A percentile compares a stretch with the other conserved stretches of the same genome.
These are phyloP conservation scores for Podaxis rugospora DNA, from an alignment of 768 basidiomycete species.

Conservation along the genomic window DNA sequence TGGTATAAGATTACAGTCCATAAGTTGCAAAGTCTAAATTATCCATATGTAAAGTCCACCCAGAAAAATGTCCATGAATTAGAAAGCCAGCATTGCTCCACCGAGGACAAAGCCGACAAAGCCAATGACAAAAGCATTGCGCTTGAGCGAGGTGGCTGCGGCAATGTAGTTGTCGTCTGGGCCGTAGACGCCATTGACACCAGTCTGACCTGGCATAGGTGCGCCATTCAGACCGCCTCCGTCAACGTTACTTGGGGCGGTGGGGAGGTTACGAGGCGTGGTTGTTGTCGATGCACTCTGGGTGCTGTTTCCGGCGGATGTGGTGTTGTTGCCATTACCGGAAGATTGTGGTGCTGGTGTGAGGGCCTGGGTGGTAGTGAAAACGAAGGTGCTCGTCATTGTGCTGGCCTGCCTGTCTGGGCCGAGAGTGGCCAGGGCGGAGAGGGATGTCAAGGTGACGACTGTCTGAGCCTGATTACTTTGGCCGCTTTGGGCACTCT, in stretches of 20 bases:
- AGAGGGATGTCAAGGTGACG: conserved; percentile 35
- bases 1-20: conserved; percentile 4
- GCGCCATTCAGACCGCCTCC: conserved; percentile 55
- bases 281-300: conserved; percentile 34
- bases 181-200: conserved; percentile 52
- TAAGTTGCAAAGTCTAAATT: conserved; percentile 10
- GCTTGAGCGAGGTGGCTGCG: conserved; percentile 42
- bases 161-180: conserved; percentile 66
- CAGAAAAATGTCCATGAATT: conserved; percentile 17
- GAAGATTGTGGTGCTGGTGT: conserved; percentile 37
- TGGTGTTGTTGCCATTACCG: conserved; percentile 16
- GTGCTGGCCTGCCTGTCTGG: conserved; percentile 39
- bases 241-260: conserved; percentile 50
- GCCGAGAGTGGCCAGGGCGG: conserved; percentile 31
- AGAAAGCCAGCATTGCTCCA: conserved; percentile 43
- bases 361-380: conserved; percentile 39
- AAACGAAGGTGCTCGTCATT: conserved; percentile 33
- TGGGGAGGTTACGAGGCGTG: conserved; percentile 42
- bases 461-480: conserved; percentile 22
- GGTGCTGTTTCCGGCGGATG: conserved; percentile 22
- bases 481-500: not conserved
- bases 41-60: conserved; percentile 10
- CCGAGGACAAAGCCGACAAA: conserved; percentile 44
- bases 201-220: conserved; percentile 53
- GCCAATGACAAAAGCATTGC: conserved; percentile 40